These are phyloP conservation scores for Trametes pubescens DNA, from an alignment of 1,284 basidiomycete species.

Conservation along the genomic window DNA sequence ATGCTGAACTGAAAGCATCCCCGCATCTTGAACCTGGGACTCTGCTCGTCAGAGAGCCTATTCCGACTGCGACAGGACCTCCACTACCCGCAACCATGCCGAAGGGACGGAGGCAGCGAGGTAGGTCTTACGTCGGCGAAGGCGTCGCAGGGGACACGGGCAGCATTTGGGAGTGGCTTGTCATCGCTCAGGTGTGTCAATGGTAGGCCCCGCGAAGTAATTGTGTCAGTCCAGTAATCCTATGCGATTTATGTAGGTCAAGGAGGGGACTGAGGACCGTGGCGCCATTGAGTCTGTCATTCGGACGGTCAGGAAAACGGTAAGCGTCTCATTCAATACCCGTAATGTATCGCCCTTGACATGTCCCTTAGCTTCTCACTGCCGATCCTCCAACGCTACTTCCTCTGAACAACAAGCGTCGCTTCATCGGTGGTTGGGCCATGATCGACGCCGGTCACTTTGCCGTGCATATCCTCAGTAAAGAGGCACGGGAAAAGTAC, in stretches of 20 bases:
- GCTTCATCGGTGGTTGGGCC: slow-evolving; percentile 76
- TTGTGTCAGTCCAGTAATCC: background rate
- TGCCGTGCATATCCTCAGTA: slow-evolving; percentile 77
- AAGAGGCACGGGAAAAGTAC: slow-evolving; percentile 67
- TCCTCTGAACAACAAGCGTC: slow-evolving; percentile 65
- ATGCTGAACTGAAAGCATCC: slow-evolving; percentile 59
- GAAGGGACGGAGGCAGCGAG: slow-evolving; percentile 69
- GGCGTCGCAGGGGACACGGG: slow-evolving; percentile 59
- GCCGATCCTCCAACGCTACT: slow-evolving; percentile 63
- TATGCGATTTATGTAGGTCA: slow-evolving; percentile 57
- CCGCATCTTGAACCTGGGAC: slow-evolving; percentile 69
- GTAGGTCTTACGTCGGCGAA: slow-evolving; percentile 71
- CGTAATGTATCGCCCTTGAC: background rate
- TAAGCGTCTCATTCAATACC: slow-evolving; percentile 36
- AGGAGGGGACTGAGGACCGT: slow-evolving; percentile 80
- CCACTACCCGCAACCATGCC: slow-evolving; percentile 58
- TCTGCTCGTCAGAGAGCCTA: slow-evolving; percentile 59
- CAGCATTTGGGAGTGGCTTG: slow-evolving; percentile 76
- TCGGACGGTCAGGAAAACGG: slow-evolving; percentile 70
- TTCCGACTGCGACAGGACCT: slow-evolving; percentile 58
- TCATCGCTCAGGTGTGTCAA: slow-evolving; percentile 68
- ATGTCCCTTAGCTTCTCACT: slow-evolving; percentile 55
- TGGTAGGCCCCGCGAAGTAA: too few species aligned
- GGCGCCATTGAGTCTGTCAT: slow-evolving; percentile 78
- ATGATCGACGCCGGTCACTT: slow-evolving; percentile 82